These are phyloP conservation scores for Herpotrichia juniperi DNA, from an alignment of 2,329 filamentous ascomycete species.

Conservation along the genomic window DNA sequence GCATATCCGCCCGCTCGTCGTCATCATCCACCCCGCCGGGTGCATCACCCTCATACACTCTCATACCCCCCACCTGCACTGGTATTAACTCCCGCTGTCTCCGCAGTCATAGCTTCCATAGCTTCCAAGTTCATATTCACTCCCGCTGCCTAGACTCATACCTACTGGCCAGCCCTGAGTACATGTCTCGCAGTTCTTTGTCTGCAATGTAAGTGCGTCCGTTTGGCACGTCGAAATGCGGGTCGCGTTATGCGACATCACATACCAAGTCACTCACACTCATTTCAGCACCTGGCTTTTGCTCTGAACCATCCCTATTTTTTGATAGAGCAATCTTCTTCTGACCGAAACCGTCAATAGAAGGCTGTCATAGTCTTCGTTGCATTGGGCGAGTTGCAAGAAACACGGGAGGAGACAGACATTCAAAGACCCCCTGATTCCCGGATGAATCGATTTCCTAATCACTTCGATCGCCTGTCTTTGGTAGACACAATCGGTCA, in stretches of 20 bases:
- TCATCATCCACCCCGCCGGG: slow-evolving; percentile 30
- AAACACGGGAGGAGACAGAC: slow-evolving; percentile 34
- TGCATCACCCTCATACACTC: slow-evolving; percentile 15
- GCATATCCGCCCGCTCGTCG: slow-evolving; percentile 31
- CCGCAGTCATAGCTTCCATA: slow-evolving; percentile 37
- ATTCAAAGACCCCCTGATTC: slow-evolving; percentile 43
- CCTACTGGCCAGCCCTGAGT: slow-evolving; percentile 29
- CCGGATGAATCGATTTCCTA: slow-evolving; percentile 45
- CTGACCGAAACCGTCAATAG: slow-evolving; percentile 38
- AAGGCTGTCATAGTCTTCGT: slow-evolving; percentile 34
- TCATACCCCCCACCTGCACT: slow-evolving; percentile 13
- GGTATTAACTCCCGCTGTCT: slow-evolving; percentile 32
- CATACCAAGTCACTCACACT: slow-evolving; percentile 38
- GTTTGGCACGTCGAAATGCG: slow-evolving; percentile 38
- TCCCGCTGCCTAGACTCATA: slow-evolving; percentile 31
- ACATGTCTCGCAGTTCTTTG: slow-evolving; percentile 43
- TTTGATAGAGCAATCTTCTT: slow-evolving; percentile 30
- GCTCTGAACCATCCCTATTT: slow-evolving; percentile 43
- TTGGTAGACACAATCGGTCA: slow-evolving; percentile 33
- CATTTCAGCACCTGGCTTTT: slow-evolving; percentile 43
- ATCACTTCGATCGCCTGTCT: slow-evolving; percentile 42
- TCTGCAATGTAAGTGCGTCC: slow-evolving; percentile 43
- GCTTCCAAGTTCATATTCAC: slow-evolving; percentile 25
- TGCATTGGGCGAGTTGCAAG: slow-evolving; percentile 32
- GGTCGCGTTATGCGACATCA: slow-evolving; percentile 38